These are phyloP conservation scores for Solanum lycopersicoides DNA, from an alignment of 257 asterid genomes.

Conservation along the genomic window DNA sequence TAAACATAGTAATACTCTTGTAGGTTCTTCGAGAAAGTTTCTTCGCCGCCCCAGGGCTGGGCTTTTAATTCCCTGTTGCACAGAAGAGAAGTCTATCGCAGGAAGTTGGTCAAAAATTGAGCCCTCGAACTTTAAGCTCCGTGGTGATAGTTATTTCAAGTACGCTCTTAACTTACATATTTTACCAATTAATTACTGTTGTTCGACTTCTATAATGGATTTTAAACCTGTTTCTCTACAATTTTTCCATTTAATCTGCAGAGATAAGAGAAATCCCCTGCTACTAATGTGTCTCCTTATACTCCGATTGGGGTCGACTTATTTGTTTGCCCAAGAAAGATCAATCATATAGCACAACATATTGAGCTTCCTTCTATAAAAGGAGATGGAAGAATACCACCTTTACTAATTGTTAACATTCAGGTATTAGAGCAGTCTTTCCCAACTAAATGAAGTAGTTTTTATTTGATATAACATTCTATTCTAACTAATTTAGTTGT, in stretches of 20 bases:
- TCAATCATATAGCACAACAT: constrained; percentile 65
- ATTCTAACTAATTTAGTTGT: not conserved
- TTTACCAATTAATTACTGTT: not conserved
- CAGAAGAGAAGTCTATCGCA: constrained; percentile 39
- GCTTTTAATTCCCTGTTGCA: constrained; percentile 42
- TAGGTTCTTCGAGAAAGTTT: constrained; percentile 49
- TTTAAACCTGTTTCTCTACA: not conserved
- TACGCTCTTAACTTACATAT: constrained; percentile 11
- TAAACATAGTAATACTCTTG: not conserved
- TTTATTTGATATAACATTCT: too few species aligned
- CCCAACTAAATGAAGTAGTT: not conserved
- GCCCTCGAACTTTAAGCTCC: constrained; percentile 72
- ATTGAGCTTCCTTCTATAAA: constrained; percentile 52
- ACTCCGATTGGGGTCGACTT: constrained; percentile 62
- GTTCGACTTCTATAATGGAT: not conserved
- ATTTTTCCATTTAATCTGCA: constrained; percentile 13
- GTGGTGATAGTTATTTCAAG: constrained; percentile 71
- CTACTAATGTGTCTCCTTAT: constrained; percentile 50
- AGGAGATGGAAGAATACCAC: constrained; percentile 39
- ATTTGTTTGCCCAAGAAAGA: constrained; percentile 49
- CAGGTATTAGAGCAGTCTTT: constrained; percentile 29
- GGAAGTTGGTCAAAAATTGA: constrained; percentile 66
- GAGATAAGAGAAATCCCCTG: constrained; percentile 66
- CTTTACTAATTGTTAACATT: constrained; percentile 56
- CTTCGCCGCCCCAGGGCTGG: constrained; percentile 68